Evolutionary conservation across 75 land plant species (phyloP), one percentile per base, ranked within the genome.

Genomic region (Gnetum montanum): DNA sequence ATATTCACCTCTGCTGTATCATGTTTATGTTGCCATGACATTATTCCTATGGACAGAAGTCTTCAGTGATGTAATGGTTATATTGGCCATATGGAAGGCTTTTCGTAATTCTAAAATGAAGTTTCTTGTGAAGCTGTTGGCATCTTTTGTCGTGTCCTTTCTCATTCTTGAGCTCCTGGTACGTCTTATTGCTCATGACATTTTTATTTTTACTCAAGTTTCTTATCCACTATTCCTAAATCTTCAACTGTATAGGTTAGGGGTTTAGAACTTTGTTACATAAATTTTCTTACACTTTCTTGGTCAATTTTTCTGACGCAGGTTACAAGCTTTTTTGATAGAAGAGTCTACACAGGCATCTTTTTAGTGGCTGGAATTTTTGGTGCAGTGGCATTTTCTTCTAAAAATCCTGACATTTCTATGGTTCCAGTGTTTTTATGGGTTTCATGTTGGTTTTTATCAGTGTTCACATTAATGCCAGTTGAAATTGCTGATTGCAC

Each of bases 391-490:
- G 69, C 60, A 62, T 67, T 79, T 24, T 73, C 58, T 13, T 49
- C 52, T 10, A 60, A 58, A 33, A 55, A 68, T 43, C 86, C 73
- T 40, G 72, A 71, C 53, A 62, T 73, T 33, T 74, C 77, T 34
- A 58, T 76, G 51, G 61, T 79, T 31, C 77, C 89, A 56, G 60
- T 74, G 19, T 92, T 76, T 64, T 65, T 88, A 13, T 84, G 71
- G 70, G 49, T 71, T 34, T 49, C 90, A 19, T 92, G 94, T 45
- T 92, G 94, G 90, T 88, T 81, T 65, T 67, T 88, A 38, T 88
- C 97, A 43, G 57, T 68, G 8, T 92, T 92, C 45, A 92, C 97
- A 31, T 51, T 92, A 31, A 81, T 92, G 89, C 97, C 97, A 16
- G 82, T 79, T 46, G 84, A 92, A 59, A 92, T 92, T 70, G 73